Base-by-base conservation (phyloP, 257 asterid species). In the Primulina eburnea region DNA sequence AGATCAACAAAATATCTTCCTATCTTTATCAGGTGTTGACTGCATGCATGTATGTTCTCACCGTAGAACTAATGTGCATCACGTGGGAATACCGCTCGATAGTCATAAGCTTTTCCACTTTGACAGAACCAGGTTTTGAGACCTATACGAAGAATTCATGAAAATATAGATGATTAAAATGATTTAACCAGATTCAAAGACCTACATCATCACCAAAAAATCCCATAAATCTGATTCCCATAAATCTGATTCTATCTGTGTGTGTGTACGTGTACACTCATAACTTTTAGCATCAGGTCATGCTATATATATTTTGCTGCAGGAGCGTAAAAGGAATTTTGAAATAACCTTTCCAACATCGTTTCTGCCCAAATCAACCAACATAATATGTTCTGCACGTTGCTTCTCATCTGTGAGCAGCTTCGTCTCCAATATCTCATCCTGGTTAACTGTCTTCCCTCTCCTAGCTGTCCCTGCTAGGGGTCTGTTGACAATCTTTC, bases 31-130 rank as follows among this genome's bases (percentile, higher is more conserved):
- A 68, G 58, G 38, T 55, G 7, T 24, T 33, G 24, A 56, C 5
- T 62, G 61, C 33, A 47, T 62, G 61, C 33, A 47, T 30, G 43
- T 28, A 7, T 62, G 67, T 77, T 74, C 96, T 87, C 84, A 88
- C 98, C 62, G 96, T 92, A 56, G 98, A 92, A 82, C 97, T 92
- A 67, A 90, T 87, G 85, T 93, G 97, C 97, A 90, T 93, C 72
- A 89, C 96, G 80, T 93, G 97, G 55, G 96, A 90, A 68, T 88
- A 90, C 72, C 96, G 82, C 74, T 93, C 96, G 28, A 93, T 71
- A 8, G 79, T 82, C 96, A 83, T 93, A 69, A 93, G 88, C 85
- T 86, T 85, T 69, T 90, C 97, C 57, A 93, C 94, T 3, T 85
- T 79, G 33, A 93, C 96, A 2, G 95, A 86, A 71, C 97, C 94